These are phyloP conservation scores for Huntiella savannae DNA, from an alignment of 2,329 filamentous ascomycete genomes.

Conservation along the genomic window DNA sequence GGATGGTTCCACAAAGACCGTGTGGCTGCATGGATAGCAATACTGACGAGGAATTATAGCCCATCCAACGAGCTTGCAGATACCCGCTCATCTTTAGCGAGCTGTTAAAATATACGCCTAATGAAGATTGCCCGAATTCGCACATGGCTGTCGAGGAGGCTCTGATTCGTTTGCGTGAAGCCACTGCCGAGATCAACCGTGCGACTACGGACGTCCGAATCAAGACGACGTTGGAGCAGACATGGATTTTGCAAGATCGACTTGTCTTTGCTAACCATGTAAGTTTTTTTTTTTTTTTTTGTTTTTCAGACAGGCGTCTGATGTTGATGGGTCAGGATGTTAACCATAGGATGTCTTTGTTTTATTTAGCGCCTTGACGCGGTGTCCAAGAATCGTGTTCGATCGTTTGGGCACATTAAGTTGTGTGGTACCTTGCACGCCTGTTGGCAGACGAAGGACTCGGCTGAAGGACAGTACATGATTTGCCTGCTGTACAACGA, in stretches of 20 bases:
- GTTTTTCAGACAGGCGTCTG: neutral
- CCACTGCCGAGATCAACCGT: slow-evolving; percentile 62
- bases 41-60: slow-evolving; percentile 29
- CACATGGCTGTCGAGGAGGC: slow-evolving; percentile 63
- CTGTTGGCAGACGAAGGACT: slow-evolving; percentile 55
- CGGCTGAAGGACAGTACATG: slow-evolving; percentile 62
- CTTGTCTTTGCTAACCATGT: slow-evolving; percentile 58
- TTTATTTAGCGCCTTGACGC: slow-evolving; percentile 27
- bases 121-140: slow-evolving; percentile 65
- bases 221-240: slow-evolving; percentile 55
- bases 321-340: neutral
- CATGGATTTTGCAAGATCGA: slow-evolving; percentile 68
- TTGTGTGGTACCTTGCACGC: slow-evolving; percentile 71
- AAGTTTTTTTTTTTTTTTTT: slow-evolving; percentile 15
- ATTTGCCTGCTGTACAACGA: slow-evolving; percentile 69
- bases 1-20: neutral
- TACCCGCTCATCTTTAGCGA: slow-evolving; percentile 79
- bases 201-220: slow-evolving; percentile 60
- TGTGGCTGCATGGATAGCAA: neutral
- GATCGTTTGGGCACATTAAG: slow-evolving; percentile 59
- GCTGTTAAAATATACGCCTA: slow-evolving; percentile 63
- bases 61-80: slow-evolving; percentile 78
- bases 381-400: slow-evolving; percentile 45
- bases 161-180: slow-evolving; percentile 50
- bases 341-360: neutral